Evolutionary conservation across 345 rosid genomes (phyloP), one percentile per base, ranked within the genome.

Genomic region (Aquilaria yunnanensis): DNA sequence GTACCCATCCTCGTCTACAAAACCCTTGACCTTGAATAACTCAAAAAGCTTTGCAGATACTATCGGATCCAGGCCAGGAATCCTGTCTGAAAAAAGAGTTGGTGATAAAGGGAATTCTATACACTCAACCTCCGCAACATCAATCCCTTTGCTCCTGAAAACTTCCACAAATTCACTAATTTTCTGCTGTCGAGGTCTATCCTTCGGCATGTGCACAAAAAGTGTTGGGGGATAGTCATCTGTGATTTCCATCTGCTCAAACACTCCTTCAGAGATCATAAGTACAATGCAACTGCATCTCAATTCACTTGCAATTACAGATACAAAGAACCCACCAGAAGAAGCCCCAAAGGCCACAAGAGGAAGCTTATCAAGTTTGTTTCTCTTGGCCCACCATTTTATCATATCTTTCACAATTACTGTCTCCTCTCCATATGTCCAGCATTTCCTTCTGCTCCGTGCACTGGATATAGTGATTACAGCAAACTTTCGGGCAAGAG

Each of bases 191-290:
- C 96, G 85, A 1, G 45, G 23, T 45, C 69, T 61, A 69, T 88
- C 96, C 81, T 87, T 85, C 6, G 99, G 93, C 99, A 94, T 86
- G 69, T 94, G 97, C 54, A 94, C 93, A 47, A 90, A 94, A 41
- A 94, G 88, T 9, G 95, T 87, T 4, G 96, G 86, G 0, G 97
- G 97, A 67, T 94, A 94, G 16, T 72, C 64, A 56, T 69, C 77
- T 2, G n/a, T 61, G 37, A 88, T 70, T 52, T 80, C 83, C 67
- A 94, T 82, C 32, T 32, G 70, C 70, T 82, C 85, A 56, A 90
- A 88, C 30, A 83, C 30, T 32, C 96, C 99, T 77, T 83, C 96
- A 0, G 96, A 89, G 57, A 94, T 85, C 99, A 94, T 90, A 68
- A 94, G 78, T 23, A 79, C 68, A 33, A 90, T 71, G 72, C 96